These are phyloP conservation scores for Nematodospora anomalae DNA, from an alignment of 1,139 yeast genomes.

Conservation along the genomic window DNA sequence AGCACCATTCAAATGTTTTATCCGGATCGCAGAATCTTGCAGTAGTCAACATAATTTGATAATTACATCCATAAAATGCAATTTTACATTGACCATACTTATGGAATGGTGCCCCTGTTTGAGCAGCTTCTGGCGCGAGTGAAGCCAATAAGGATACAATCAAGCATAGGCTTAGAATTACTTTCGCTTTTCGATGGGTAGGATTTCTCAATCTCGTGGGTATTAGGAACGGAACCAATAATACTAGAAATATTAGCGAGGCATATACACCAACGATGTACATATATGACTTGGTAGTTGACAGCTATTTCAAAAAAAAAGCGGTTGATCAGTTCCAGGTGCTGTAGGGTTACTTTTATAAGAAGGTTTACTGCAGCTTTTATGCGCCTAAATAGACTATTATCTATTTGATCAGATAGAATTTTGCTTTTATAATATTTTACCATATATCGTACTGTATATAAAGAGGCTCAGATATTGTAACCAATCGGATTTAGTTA, in stretches of 20 bases:
- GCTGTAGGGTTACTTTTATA: too few species aligned
- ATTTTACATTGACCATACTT: constrained; percentile 29
- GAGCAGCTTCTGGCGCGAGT: constrained; percentile 34
- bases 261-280: constrained; percentile 20
- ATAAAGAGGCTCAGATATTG: too few species aligned
- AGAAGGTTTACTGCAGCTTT: too few species aligned
- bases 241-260: constrained; percentile 18
- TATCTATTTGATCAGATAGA: too few species aligned
- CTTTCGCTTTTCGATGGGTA: constrained; percentile 15
- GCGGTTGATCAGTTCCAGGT: too few species aligned
- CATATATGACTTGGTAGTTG: constrained; percentile 14
- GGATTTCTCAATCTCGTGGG: constrained; percentile 18
- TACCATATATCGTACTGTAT: too few species aligned
- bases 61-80: constrained; percentile 34
- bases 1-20: constrained; percentile 20
- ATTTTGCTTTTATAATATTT: too few species aligned
- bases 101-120: constrained; percentile 37
- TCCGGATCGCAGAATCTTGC: constrained; percentile 27
- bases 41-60: constrained; percentile 22
- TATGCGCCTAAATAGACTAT: too few species aligned
- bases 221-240: constrained; percentile 22
- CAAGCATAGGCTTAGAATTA: constrained; percentile 17
- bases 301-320: too few species aligned
- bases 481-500: too few species aligned
- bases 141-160: constrained; percentile 24